phyloP scores from a whole-genome alignment of 139 green algal species.

The Diplosphaera chodatii region DNA sequence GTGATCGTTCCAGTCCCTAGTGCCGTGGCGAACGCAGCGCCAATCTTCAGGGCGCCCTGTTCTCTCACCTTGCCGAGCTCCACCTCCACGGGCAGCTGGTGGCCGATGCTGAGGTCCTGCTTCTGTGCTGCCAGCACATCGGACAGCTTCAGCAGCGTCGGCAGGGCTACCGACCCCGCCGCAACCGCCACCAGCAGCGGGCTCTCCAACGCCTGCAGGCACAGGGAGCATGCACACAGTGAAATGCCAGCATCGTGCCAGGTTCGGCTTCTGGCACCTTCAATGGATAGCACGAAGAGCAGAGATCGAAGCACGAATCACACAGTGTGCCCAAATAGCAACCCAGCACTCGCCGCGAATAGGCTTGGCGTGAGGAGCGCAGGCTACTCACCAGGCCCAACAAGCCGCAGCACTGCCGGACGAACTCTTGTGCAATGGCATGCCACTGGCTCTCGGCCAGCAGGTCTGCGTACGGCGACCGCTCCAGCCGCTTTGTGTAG shows the following conservation, averaged over 20 bases:
- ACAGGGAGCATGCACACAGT: too few species aligned
- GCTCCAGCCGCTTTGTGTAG: slow-evolving; percentile 37
- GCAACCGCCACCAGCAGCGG: slow-evolving; percentile 75
- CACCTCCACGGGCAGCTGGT: slow-evolving; percentile 89
- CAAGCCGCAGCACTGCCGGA: slow-evolving; percentile 70
- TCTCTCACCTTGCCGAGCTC: slow-evolving; percentile 62
- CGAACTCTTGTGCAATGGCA: slow-evolving; percentile 68
- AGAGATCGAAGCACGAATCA: too few species aligned
- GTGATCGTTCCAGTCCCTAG: too few species aligned
- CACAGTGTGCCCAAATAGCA: too few species aligned
- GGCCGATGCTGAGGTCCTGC: slow-evolving; percentile 18
- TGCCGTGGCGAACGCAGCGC: too few species aligned
- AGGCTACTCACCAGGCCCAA: slow-evolving; percentile 64
- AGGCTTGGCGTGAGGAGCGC: too few species aligned
- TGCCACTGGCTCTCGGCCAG: slow-evolving; percentile 57
- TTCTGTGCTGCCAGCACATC: slow-evolving; percentile 41
- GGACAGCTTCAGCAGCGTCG: slow-evolving; percentile 81
- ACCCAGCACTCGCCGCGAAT: too few species aligned
- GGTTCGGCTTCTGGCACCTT: too few species aligned
- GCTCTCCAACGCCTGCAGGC: slow-evolving; percentile 62
- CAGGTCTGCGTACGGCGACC: slow-evolving; percentile 52
- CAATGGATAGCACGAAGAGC: too few species aligned
- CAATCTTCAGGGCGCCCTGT: too few species aligned
- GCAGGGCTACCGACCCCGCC: slow-evolving; percentile 76
- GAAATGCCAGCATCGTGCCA: too few species aligned